Conservation (phyloP, 257 asterid species). For the Primulina eburnea region DNA sequence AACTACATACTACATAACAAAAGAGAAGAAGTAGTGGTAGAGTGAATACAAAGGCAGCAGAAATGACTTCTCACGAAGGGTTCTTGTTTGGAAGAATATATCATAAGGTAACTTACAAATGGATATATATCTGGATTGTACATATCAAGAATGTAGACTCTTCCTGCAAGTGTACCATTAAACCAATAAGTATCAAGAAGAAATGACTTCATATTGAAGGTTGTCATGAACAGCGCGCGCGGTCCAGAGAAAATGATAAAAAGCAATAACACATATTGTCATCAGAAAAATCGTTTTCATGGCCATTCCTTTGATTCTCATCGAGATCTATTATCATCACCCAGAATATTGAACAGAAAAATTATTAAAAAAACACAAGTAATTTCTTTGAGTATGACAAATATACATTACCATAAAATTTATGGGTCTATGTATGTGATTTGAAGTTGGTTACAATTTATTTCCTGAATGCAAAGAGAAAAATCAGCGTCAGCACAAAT, state of each 20-base stretch:
- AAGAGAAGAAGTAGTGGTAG: neutral
- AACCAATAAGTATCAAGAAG: conserved; percentile 12
- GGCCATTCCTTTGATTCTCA: conserved; percentile 99
- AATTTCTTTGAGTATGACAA: conserved; percentile 10
- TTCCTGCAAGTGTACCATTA: conserved; percentile 47
- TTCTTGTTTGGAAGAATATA: conserved; percentile 7
- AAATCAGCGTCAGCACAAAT: conserved; percentile 90
- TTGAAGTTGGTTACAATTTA: conserved; percentile 17
- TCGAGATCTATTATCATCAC: conserved; percentile 97
- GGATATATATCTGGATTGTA: conserved; percentile 94
- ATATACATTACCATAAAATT: neutral
- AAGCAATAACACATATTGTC: conserved; percentile 55
- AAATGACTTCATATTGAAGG: conserved; percentile 7
- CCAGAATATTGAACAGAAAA: conserved; percentile 42
- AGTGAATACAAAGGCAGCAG: neutral
- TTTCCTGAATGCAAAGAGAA: conserved; percentile 89
- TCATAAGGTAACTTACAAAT: conserved; percentile 49
- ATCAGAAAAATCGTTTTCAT: conserved; percentile 70
- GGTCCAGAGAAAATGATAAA: conserved; percentile 23
- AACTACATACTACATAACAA: neutral
- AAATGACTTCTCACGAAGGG: neutral
- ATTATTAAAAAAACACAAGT: conserved; percentile 25
- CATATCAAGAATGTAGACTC: conserved; percentile 92
- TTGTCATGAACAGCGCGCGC: conserved; percentile 4
- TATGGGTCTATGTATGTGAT: neutral